These are phyloP conservation scores for Dothideomycetidae sp. DNA, from an alignment of 2,329 filamentous ascomycete genomes.

Conservation along the genomic window DNA sequence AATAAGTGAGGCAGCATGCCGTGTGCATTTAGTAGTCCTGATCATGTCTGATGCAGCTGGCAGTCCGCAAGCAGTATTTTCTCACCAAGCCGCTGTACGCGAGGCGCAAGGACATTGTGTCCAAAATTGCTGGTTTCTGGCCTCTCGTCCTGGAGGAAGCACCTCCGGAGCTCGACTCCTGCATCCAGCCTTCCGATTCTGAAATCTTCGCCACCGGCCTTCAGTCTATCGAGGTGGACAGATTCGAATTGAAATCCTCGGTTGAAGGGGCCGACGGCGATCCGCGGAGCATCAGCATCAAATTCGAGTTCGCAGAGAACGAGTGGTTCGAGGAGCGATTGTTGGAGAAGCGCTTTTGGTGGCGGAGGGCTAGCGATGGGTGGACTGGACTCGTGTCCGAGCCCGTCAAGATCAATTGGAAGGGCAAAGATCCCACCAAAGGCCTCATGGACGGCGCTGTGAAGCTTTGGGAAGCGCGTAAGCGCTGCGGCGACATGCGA, in stretches of 20 bases:
- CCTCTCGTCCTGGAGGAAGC: slow-evolving; percentile 80
- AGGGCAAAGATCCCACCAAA: slow-evolving; percentile 65
- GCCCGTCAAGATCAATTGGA: slow-evolving; percentile 75
- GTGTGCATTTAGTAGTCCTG: slow-evolving; percentile 11
- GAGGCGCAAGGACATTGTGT: slow-evolving; percentile 56
- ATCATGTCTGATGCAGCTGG: slow-evolving; percentile 3
- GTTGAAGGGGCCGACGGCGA: slow-evolving; percentile 44
- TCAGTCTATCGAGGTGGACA: slow-evolving; percentile 54
- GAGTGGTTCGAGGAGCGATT: slow-evolving; percentile 64
- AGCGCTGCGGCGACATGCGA: slow-evolving; percentile 29
- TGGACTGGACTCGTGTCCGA: slow-evolving; percentile 73
- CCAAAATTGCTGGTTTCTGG: slow-evolving; percentile 81
- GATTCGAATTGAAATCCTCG: slow-evolving; percentile 56
- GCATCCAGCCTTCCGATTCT: slow-evolving; percentile 69
- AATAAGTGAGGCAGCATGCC: slow-evolving; percentile 50
- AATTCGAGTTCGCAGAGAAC: slow-evolving; percentile 67
- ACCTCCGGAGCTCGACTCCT: slow-evolving; percentile 73
- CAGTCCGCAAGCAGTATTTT: slow-evolving; percentile 60
- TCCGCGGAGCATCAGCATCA: slow-evolving; percentile 65
- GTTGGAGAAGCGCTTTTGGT: slow-evolving; percentile 87
- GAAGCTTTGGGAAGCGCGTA: slow-evolving; percentile 52
- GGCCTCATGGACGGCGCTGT: slow-evolving; percentile 63
- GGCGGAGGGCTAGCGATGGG: slow-evolving; percentile 52
- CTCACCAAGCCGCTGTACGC: slow-evolving; percentile 58
- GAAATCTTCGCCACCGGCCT: slow-evolving; percentile 56